These are phyloP conservation scores for Elaeis guineensis DNA, from an alignment of 176 grass and related monocot genomes.

Conservation along the genomic window DNA sequence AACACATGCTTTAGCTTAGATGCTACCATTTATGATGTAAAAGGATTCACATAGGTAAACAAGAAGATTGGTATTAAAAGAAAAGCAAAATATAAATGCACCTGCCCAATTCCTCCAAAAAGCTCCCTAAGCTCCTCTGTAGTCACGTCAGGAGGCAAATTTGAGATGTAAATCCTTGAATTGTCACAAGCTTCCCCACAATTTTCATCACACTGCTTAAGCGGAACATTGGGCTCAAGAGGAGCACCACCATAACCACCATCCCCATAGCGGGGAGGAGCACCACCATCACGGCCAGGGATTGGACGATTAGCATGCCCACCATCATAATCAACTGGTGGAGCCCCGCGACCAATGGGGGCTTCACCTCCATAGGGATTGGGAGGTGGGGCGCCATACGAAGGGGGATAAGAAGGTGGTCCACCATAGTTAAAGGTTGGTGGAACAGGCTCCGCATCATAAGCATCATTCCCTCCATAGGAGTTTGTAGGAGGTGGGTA, in stretches of 20 bases:
- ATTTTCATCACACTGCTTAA: slow-evolving; percentile 94
- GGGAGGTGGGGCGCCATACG: slow-evolving; percentile 66
- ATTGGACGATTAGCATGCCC: slow-evolving; percentile 42
- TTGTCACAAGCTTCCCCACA: slow-evolving; percentile 90
- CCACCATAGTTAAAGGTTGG: slow-evolving; percentile 59
- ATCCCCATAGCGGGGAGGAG: slow-evolving; percentile 10
- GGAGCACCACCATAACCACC: slow-evolving; percentile 40
- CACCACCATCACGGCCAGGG: slow-evolving; percentile 42
- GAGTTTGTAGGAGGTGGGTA: slow-evolving; percentile 39
- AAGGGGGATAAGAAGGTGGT: slow-evolving; percentile 63
- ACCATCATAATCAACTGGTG: slow-evolving; percentile 59
- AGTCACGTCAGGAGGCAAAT: slow-evolving; percentile 87
- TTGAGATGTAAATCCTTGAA: slow-evolving; percentile 97
- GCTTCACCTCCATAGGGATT: slow-evolving; percentile 41
- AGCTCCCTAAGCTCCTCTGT: slow-evolving; percentile 86
- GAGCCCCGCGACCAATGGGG: slow-evolving; percentile 30
- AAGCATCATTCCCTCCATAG: slow-evolving; percentile 59
- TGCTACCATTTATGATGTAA: too few species aligned
- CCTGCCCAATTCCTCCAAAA: slow-evolving; percentile 95
- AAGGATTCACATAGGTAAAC: too few species aligned
- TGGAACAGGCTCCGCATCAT: slow-evolving; percentile 54
- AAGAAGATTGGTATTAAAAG: too few species aligned
- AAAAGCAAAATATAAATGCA: slow-evolving; percentile 8
- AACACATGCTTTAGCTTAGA: too few species aligned
- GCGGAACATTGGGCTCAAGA: slow-evolving; percentile 27